Percentiles rank a stretch among this genome's conserved stretches.
Conservation (phyloP, 78 protist genomes). For the Anaeramoeba flamelloides region DNA sequence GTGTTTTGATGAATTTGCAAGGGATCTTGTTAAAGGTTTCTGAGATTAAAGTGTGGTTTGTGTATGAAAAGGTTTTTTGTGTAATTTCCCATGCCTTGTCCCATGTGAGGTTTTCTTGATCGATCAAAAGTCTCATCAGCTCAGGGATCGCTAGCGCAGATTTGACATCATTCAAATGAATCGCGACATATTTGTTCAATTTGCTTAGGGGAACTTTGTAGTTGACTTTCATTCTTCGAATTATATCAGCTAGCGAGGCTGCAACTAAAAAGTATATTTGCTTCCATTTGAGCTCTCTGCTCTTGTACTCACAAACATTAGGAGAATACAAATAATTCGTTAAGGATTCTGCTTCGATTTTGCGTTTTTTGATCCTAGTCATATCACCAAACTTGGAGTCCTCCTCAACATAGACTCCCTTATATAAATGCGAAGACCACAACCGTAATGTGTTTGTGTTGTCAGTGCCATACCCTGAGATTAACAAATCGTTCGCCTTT, state of each 20-base stretch:
- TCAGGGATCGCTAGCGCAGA: conserved; percentile 68
- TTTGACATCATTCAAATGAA: conserved; percentile 90
- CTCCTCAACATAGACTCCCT: conserved; percentile 55
- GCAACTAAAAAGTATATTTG: conserved; percentile 82
- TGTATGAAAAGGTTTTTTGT: conserved; percentile 48
- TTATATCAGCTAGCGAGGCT: conserved; percentile 77
- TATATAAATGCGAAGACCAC: conserved; percentile 61
- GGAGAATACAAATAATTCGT: conserved; percentile 80
- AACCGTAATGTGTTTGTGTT: conserved; percentile 69
- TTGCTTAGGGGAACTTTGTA: neutral
- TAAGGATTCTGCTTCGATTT: conserved; percentile 62
- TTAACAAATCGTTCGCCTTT: conserved; percentile 42
- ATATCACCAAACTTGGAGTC: conserved; percentile 75
- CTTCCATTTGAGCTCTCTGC: conserved; percentile 73
- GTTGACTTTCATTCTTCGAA: conserved; percentile 63
- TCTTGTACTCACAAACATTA: conserved; percentile 59
- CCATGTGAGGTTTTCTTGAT: too few relatives aligned
- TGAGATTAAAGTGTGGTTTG: conserved; percentile 91
- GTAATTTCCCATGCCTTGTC: too few relatives aligned
- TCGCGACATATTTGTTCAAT: conserved; percentile 40
- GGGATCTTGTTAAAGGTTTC: conserved; percentile 91
- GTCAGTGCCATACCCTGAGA: conserved; percentile 71
- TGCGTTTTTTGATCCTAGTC: conserved; percentile 44
- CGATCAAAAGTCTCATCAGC: conserved; percentile 65
- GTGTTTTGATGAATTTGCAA: conserved; percentile 42